Evolutionary conservation across 2,329 filamentous ascomycete genomes (phyloP).

Genomic region (Botrytis aclada): DNA sequence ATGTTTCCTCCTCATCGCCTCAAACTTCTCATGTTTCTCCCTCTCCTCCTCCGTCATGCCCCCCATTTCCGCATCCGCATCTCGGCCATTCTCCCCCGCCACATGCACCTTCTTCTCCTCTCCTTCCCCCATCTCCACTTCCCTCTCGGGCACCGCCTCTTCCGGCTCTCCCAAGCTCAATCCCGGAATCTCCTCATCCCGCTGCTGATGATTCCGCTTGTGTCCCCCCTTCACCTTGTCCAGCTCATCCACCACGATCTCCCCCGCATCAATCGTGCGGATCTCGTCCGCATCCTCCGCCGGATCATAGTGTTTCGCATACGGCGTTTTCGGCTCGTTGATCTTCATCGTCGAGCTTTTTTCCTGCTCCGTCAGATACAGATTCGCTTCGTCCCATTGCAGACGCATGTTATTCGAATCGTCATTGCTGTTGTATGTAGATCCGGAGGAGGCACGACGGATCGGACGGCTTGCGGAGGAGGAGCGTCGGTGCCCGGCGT

Average conservation of each 20-base stretch:
- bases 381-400: conserved; percentile 98
- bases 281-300: conserved; percentile 76
- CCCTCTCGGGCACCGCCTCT: conserved; percentile 57
- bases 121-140: conserved; percentile 39
- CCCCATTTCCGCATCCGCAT: conserved; percentile 48
- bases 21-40: conserved; percentile 90
- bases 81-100: conserved; percentile 46
- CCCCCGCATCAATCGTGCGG: conserved; percentile 61
- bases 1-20: conserved; percentile 88
- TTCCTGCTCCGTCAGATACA: conserved; percentile 96
- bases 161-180: conserved; percentile 92
- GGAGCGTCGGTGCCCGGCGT: conserved; percentile 83
- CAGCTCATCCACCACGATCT: conserved; percentile 66
- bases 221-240: conserved; percentile 42
- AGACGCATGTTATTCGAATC: conserved; percentile 66
- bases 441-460: conserved; percentile 44
- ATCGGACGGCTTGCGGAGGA: conserved; percentile 68
- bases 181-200: conserved; percentile 81
- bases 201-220: conserved; percentile 28
- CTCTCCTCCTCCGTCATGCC: conserved; percentile 67
- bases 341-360: conserved; percentile 98
- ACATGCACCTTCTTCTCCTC: conserved; percentile 80
- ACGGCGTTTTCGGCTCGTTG: conserved; percentile 96
- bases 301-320: conserved; percentile 88
- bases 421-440: conserved; percentile 13